Percentiles rank a stretch among this genome's conserved stretches.
These are phyloP conservation scores for Quercus berberidifolia DNA, from an alignment of 306 rosid genomes.

Conservation along the genomic window DNA sequence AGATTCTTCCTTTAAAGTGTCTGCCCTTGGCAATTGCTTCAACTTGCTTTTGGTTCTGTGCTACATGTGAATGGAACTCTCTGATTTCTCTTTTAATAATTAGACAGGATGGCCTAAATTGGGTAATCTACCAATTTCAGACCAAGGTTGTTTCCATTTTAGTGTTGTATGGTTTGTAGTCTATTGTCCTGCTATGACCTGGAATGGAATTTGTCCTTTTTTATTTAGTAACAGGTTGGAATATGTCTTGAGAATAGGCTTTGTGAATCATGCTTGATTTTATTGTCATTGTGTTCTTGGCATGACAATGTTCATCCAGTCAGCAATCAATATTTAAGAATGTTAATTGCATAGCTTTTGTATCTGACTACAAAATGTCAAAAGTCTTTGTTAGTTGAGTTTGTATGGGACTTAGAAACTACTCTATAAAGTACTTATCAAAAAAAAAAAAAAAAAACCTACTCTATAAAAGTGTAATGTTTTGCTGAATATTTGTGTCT, in stretches of 20 bases:
- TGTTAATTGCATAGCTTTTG: not conserved
- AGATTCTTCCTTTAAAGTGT: not conserved
- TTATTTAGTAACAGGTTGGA: no score
- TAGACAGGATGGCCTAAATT: not conserved
- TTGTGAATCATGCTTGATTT: not conserved
- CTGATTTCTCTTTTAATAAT: not conserved
- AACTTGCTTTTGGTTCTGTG: not conserved
- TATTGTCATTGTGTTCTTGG: not conserved
- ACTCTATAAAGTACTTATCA: not conserved
- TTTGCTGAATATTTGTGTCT: no score
- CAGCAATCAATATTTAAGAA: no score
- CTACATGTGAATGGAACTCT: not conserved
- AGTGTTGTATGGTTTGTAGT: no score
- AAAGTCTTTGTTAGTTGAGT: not conserved
- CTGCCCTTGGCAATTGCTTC: not conserved
- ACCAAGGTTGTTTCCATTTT: no score
- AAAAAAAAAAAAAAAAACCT: no score
- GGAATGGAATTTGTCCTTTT: no score
- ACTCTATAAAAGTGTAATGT: no score
- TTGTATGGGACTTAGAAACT: not conserved
- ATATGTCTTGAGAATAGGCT: not conserved
- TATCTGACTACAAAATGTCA: not conserved
- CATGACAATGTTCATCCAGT: not conserved
- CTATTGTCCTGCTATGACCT: no score
- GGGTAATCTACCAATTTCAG: not conserved